phyloP scores from a whole-genome alignment of 202 grass and related monocot genomes.

The Elaeis oleifera region DNA sequence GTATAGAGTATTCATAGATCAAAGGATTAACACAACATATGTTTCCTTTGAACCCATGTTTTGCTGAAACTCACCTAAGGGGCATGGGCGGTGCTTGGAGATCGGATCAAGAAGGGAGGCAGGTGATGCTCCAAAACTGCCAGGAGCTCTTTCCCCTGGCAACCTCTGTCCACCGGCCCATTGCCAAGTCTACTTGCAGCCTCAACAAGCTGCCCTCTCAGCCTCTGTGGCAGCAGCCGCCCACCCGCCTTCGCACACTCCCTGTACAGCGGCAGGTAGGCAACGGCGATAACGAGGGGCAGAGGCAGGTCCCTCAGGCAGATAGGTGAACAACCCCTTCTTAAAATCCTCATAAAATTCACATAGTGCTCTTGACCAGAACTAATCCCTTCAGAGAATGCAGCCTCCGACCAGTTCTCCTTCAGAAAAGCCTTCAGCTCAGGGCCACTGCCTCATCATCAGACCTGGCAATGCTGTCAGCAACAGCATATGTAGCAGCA shows the following conservation, averaged over 20 bases:
- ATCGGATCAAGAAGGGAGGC: not conserved
- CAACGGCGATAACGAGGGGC: not conserved
- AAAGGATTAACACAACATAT: too few species aligned
- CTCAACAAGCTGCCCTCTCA: constrained; percentile 1
- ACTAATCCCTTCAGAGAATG: constrained; percentile 38
- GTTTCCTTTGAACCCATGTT: too few species aligned
- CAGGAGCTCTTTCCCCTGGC: not conserved
- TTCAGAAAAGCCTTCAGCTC: constrained; percentile 56
- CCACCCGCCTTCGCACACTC: not conserved
- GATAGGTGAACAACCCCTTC: constrained; percentile 40
- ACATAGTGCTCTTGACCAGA: constrained; percentile 48
- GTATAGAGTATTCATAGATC: too few species aligned
- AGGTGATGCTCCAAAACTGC: constrained; percentile 7
- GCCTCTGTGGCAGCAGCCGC: not conserved
- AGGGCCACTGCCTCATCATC: constrained; percentile 23
- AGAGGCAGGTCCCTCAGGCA: constrained; percentile 27
- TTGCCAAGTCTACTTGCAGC: not conserved
- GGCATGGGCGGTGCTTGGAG: too few species aligned
- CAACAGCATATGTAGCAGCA: constrained; percentile 48
- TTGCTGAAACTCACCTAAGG: too few species aligned
- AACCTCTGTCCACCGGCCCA: not conserved
- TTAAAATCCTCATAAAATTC: constrained; percentile 52
- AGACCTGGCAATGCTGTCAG: constrained; percentile 41
- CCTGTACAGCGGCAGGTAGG: not conserved
- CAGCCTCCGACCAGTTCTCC: constrained; percentile 60